Base-by-base conservation (phyloP, 1,284 basidiomycete species). In the Singerocomus inundabilis region DNA sequence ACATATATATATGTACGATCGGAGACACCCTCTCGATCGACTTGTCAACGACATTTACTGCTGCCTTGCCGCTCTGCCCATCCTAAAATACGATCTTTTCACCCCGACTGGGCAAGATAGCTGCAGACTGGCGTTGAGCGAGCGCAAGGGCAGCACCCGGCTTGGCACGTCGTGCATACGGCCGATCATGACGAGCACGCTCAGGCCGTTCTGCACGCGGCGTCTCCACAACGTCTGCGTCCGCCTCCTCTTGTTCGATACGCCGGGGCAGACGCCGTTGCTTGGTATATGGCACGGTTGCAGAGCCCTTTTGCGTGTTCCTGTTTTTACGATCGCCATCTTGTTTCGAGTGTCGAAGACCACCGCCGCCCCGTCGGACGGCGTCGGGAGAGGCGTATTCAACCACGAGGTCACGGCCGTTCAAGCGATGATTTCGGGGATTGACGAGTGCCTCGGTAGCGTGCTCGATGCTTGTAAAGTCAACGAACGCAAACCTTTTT, bases 81-180 rank as follows among this genome's bases (percentile, higher is more conserved):
- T 37, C 35, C 50, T 70, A 79, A 64, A 98, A 98, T 26, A 81
- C 83, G 51, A 89, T 88, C 72, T 94, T 97, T 67, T 83, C 82
- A n/a, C 91, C 91, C 59, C 81, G 75, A 55, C 78, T 75, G 28
- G 87, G 85, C 6, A 97, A 78, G 60, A 98, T 96, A 1, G 85
- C 90, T 16, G 84, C 84, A 52, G 85, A 88, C 68, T 92, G 91
- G 47, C 95, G 80, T 66, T 88, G 87, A 16, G 96, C 95, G 52
- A 82, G 80, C 0, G 94, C 93, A 21, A 98, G 78, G 5, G 93
- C 93, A 5, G 93, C 95, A 48, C 95, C 95, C 24, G 95, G 94
- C 66, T 81, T 87, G 7, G 85, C 78, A 47, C 93, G 79, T 49
- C 68, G 62, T 37, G 38, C 34, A 30, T 53, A 38, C 3, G 45